Evolutionary conservation across 768 basidiomycete species (phyloP), one percentile per base, ranked within the genome.

Genomic region (Lentinula raphanica): DNA sequence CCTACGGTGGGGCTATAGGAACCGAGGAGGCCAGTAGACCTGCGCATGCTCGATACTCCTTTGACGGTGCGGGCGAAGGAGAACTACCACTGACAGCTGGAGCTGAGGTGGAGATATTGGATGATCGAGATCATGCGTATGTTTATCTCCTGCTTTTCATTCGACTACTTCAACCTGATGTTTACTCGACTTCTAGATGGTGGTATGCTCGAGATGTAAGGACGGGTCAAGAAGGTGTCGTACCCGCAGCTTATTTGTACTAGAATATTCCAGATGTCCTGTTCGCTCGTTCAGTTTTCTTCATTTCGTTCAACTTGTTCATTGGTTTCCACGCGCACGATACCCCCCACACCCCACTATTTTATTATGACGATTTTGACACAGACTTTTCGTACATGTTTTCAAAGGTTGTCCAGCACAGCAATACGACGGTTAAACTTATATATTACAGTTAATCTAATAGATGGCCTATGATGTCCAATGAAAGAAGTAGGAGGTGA

Each of bases 171-270:
- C 11, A 40, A 32, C 60, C 12, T 49, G 17, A 49, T n/a, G 54
- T 50, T 38, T 51, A 28, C 49, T 31, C 11, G 59, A 56, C 53
- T 56, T 49, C 54, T 59, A 94, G 94, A 46, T 98, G 94, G 94
- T 97, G 94, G 94, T 95, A 90, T 66, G 91, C 88, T 53, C 83
- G 92, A 31, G 91, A 95, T 69, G 74, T 83, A 21, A 81, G 82
- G 53, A 86, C 87, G 48, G 90, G 93, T 8, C 81, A 78, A 49
- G 92, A 95, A 73, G 94, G 94, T 12, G 90, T 95, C 31, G 90
- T 97, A 50, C 94, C 94, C 8, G 90, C 92, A 40, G 85, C 92
- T 58, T 98, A 95, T 79, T 78, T 92, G 74, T 92, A 91, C 75
- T 93, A 79, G 82, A 65, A 17, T 62, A 54, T 49, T n/a, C n/a